A percentile compares a stretch with the other conserved stretches of the same genome.
These are phyloP conservation scores for Leptographium galeiforme DNA, from an alignment of 2,329 filamentous ascomycete genomes.

Conservation along the genomic window DNA sequence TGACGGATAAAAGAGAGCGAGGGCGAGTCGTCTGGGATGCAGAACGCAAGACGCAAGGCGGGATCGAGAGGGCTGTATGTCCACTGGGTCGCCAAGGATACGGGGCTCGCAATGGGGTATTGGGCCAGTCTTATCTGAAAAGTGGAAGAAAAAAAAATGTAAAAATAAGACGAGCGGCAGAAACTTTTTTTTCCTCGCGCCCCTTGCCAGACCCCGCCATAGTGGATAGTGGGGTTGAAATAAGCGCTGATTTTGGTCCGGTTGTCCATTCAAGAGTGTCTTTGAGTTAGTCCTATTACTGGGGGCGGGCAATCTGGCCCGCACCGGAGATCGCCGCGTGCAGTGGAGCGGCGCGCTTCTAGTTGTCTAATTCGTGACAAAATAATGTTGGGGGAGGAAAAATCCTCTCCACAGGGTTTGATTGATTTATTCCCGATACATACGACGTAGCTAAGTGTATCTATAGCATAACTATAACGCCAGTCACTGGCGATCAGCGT, in stretches of 20 bases:
- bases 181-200: not conserved
- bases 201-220: not conserved
- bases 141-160: not conserved
- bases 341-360: not conserved
- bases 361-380: not conserved
- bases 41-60: not conserved
- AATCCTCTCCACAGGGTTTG: no score
- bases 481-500: no score
- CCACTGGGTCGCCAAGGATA: not conserved
- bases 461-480: no score
- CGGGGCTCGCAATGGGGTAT: not conserved
- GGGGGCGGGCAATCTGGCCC: not conserved
- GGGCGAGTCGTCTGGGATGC: not conserved
- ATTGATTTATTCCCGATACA: no score
- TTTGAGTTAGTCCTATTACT: not conserved
- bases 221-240: not conserved
- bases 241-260: not conserved
- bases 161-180: not conserved
- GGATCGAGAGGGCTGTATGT: not conserved
- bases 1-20: not conserved
- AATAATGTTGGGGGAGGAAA: no score
- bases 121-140: not conserved
- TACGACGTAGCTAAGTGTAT: no score
- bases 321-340: not conserved
- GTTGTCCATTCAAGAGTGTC: not conserved